Percentiles rank a stretch among this genome's conserved stretches.
These are phyloP conservation scores for Backusella tuberculispora DNA, from an alignment of 192 early-diverging fungal species.

Conservation along the genomic window DNA sequence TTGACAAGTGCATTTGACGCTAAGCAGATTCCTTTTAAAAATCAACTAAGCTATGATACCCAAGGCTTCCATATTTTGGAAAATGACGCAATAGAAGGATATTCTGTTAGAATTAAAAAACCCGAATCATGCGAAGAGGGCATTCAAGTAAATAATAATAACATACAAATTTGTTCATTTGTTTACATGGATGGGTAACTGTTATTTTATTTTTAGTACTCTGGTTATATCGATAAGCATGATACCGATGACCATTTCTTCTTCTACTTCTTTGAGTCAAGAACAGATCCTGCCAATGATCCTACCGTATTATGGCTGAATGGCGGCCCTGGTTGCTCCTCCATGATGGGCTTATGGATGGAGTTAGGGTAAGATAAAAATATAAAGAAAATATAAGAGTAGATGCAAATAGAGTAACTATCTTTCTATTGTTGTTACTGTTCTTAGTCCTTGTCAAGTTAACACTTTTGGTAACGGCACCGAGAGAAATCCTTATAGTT, in stretches of 20 bases:
- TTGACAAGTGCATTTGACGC: not conserved
- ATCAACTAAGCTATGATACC: not conserved
- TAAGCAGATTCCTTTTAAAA: not conserved
- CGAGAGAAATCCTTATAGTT: constrained; percentile 72
- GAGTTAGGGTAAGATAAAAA: constrained; percentile 61
- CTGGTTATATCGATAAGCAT: constrained; percentile 72
- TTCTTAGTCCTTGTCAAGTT: constrained; percentile 75
- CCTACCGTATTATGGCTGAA: constrained; percentile 83
- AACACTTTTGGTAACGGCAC: constrained; percentile 73
- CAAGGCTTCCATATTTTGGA: constrained; percentile 9
- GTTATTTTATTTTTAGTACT: constrained; percentile 55
- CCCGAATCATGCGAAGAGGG: constrained; percentile 37
- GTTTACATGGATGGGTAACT: not conserved
- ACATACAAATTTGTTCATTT: not conserved
- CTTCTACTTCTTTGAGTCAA: constrained; percentile 98
- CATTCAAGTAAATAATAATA: constrained; percentile 31
- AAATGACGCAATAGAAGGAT: constrained; percentile 33
- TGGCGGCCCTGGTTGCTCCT: constrained; percentile 86
- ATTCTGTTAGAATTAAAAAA: constrained; percentile 38
- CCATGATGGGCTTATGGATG: constrained; percentile 82
- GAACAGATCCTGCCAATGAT: constrained; percentile 70
- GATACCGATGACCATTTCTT: constrained; percentile 83
- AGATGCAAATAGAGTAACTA: not conserved
- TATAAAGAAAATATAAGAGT: not conserved
- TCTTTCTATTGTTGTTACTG: not conserved